Conservation (phyloP, 257 asterid species). For the Scutellaria baicalensis region DNA sequence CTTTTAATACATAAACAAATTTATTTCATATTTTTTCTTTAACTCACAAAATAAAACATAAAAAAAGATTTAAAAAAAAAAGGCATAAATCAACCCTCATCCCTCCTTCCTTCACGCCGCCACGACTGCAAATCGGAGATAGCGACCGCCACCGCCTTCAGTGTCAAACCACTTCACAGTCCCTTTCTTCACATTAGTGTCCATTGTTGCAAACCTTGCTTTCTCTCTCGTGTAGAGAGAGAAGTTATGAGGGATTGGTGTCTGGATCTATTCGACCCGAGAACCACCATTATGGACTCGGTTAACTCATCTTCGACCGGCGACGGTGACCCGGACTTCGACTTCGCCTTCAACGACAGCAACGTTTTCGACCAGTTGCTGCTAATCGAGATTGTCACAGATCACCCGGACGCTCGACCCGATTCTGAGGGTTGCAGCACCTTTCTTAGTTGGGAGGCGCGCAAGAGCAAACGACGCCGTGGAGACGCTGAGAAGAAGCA, state of each 20-base stretch:
- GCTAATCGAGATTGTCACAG: constrained; percentile 57
- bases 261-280: constrained; percentile 73
- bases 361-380: constrained; percentile 72
- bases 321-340: constrained; percentile 54
- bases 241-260: constrained; percentile 48
- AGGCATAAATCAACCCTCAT: too few relatives aligned
- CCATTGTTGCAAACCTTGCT: too few relatives aligned
- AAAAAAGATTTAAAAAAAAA: too few relatives aligned
- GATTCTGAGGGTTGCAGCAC: constrained; percentile 32
- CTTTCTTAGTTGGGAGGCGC: constrained; percentile 63
- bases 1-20: too few relatives aligned
- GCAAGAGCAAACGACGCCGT: constrained; percentile 56
- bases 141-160: too few relatives aligned
- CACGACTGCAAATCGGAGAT: too few relatives aligned
- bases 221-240: neutral
- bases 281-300: constrained; percentile 58
- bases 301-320: constrained; percentile 30
- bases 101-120: too few relatives aligned
- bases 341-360: constrained; percentile 75
- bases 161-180: too few relatives aligned
- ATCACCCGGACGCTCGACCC: constrained; percentile 29
- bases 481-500: constrained; percentile 29
- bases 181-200: too few relatives aligned
- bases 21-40: too few relatives aligned
- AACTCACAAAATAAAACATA: too few relatives aligned